Base-by-base conservation (phyloP, 2,329 filamentous ascomycete genomes). In the Neurospora sp. region DNA sequence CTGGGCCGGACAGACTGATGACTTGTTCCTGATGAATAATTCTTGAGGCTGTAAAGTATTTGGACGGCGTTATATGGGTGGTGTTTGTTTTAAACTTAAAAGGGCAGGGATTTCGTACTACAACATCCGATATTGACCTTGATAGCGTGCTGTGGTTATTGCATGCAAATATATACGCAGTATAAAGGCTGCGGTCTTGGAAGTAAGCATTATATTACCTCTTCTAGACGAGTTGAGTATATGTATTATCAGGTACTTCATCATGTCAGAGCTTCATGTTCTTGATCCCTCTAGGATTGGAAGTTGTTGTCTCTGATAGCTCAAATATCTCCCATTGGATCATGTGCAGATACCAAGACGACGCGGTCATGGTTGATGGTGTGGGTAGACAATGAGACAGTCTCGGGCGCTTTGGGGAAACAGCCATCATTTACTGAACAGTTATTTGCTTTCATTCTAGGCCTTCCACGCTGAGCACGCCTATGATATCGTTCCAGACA, bases 31-130 rank as follows among this genome's bases (percentile, higher is more conserved):
- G 43, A 28, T 62, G 23, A 62, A 17, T 17, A 52, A 42, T 43
- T 36, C 19, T 38, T 52, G 52, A 52, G 46, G 46, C 46, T 71
- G 68, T 69, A 69, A 52, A 42, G 33, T 66, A 66, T 23, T 52
- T 36, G 66, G 69, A 43, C 15, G 66, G 69, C 69, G 67, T 70
- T 70, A 43, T 67, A 42, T 66, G 69, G 46, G 36, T 46, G 17
- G n/a, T 43, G 23, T 38, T 70, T 62, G 17, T 39, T 69, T 43
- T 28, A 28, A 17, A 62, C 23, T 62, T 9, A 17, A 58, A 62
- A 62, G 52, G 52, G 52, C 52, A 62, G 52, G 52, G 28, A 17
- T 62, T 62, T 62, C 52, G 28, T 62, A 62, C 28, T 62, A 62
- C 52, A 62, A 62, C 28, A 17, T 62, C 52, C 52, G 15, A 62